Conservation (phyloP, 2,329 filamentous ascomycete species). For the Monosporascus sp. region DNA sequence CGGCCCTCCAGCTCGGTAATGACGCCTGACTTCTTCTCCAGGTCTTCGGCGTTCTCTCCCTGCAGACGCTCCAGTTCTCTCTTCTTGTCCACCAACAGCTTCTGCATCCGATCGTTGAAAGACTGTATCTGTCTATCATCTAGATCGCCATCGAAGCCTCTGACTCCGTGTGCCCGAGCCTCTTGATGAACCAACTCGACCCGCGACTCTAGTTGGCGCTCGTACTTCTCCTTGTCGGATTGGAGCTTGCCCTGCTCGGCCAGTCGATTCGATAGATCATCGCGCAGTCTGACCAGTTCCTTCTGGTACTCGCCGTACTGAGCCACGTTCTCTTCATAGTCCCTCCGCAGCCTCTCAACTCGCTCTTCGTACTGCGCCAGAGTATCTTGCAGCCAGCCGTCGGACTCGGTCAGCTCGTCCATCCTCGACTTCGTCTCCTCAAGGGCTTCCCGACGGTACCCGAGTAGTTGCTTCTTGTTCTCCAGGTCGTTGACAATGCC, state of each 20-base stretch:
- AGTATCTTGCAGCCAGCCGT: constrained; percentile 66
- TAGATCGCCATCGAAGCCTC: constrained; percentile 76
- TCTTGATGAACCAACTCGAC: constrained; percentile 72
- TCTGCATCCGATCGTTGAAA: constrained; percentile 75
- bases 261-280: constrained; percentile 45
- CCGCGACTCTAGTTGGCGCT: constrained; percentile 69
- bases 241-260: constrained; percentile 71
- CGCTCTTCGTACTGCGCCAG: constrained; percentile 74
- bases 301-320: constrained; percentile 62
- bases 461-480: constrained; percentile 70
- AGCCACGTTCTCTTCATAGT: constrained; percentile 57
- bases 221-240: constrained; percentile 82
- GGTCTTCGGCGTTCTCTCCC: constrained; percentile 66
- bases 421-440: constrained; percentile 66
- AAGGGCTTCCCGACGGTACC: constrained; percentile 65
- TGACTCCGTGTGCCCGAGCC: constrained; percentile 70
- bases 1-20: constrained; percentile 71
- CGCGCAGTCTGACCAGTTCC: constrained; percentile 39
- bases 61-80: constrained; percentile 70
- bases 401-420: constrained; percentile 71
- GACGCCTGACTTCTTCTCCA: constrained; percentile 64
- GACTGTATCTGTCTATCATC: constrained; percentile 66
- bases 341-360: constrained; percentile 58
- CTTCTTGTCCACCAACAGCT: constrained; percentile 72
- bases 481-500: constrained; percentile 69